These are phyloP conservation scores for Sistotremastrum suecicum DNA, from an alignment of 768 basidiomycete species.

Conservation along the genomic window DNA sequence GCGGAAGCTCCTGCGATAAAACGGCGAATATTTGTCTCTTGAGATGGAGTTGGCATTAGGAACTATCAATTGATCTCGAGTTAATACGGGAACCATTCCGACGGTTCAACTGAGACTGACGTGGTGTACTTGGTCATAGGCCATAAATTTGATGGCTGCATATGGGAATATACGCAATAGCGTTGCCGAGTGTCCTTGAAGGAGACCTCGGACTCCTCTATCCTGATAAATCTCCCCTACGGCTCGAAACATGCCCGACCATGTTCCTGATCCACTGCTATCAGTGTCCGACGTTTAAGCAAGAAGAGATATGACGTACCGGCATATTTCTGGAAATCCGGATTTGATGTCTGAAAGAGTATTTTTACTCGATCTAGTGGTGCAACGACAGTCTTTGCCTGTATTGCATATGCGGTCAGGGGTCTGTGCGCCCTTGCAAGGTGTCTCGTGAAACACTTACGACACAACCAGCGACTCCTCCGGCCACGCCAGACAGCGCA, in stretches of 20 bases:
- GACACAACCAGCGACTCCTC: conserved; percentile 86
- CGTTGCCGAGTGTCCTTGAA: conserved; percentile 95
- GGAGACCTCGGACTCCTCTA: conserved; percentile 62
- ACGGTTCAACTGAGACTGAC: conserved; percentile 26
- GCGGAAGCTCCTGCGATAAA: conserved; percentile 82
- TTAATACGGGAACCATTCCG: background rate
- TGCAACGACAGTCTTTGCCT: conserved; percentile 93
- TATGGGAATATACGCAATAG: conserved; percentile 92
- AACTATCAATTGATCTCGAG: conserved; percentile 30
- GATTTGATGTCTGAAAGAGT: conserved; percentile 93
- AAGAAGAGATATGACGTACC: conserved; percentile 32
- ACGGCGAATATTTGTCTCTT: conserved; percentile 65
- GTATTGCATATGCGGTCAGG: conserved; percentile 6
- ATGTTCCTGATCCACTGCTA: conserved; percentile 48
- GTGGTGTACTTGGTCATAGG: conserved; percentile 77
- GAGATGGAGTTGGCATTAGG: conserved; percentile 70
- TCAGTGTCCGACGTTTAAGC: conserved; percentile 20
- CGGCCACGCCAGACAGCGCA: conserved; percentile 60
- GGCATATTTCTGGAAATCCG: conserved; percentile 86
- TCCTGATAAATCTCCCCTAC: conserved; percentile 54
- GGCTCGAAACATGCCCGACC: conserved; percentile 73
- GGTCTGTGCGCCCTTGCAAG: conserved; percentile 1
- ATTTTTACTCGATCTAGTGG: conserved; percentile 98
- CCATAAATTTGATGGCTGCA: conserved; percentile 94
- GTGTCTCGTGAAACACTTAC: conserved; percentile 34